phyloP scores from a whole-genome alignment of 2,329 filamentous ascomycete genomes.

The Fusarium xylarioides region DNA sequence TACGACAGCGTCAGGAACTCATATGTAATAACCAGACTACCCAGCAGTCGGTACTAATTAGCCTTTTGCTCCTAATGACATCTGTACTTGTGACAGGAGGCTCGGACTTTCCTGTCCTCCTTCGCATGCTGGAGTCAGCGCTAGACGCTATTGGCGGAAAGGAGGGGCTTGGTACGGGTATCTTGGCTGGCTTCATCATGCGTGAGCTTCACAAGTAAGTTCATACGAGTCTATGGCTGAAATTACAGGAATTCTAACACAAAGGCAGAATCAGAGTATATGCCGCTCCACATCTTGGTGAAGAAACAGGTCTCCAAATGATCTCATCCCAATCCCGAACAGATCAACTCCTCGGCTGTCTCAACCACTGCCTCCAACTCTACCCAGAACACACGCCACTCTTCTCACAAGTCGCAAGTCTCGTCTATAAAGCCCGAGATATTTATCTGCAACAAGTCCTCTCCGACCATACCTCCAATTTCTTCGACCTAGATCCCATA shows the following conservation, averaged over 20 bases:
- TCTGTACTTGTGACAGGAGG: conserved; percentile 40
- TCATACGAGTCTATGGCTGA: rapidly evolving
- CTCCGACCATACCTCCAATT: conserved; percentile 23
- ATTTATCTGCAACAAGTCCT: conserved; percentile 82
- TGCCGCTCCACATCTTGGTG: conserved; percentile 36
- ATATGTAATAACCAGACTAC: neutral
- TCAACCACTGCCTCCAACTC: conserved; percentile 61
- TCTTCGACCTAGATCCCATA: conserved; percentile 4
- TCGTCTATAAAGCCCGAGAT: conserved; percentile 83
- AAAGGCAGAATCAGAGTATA: conserved; percentile 32
- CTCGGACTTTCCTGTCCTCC: conserved; percentile 40
- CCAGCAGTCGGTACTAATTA: conserved; percentile 35
- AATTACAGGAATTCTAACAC: rapidly evolving
- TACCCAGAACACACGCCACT: conserved; percentile 79
- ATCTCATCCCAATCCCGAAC: conserved; percentile 36
- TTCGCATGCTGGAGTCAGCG: conserved; percentile 41
- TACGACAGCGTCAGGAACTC: conserved; percentile 31
- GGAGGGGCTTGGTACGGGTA: conserved; percentile 23
- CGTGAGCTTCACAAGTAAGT: conserved; percentile 43
- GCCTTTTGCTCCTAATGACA: conserved; percentile 38
- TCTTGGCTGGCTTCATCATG: conserved; percentile 34
- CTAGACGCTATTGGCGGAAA: conserved; percentile 41
- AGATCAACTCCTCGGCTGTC: conserved; percentile 34
- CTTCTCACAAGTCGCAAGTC: conserved; percentile 78
- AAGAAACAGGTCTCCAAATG: conserved; percentile 37